A percentile compares a stretch with the other conserved stretches of the same genome.
These are phyloP conservation scores for Aspergillus egyptiacus DNA, from an alignment of 495 filamentous ascomycete species.

Conservation along the genomic window DNA sequence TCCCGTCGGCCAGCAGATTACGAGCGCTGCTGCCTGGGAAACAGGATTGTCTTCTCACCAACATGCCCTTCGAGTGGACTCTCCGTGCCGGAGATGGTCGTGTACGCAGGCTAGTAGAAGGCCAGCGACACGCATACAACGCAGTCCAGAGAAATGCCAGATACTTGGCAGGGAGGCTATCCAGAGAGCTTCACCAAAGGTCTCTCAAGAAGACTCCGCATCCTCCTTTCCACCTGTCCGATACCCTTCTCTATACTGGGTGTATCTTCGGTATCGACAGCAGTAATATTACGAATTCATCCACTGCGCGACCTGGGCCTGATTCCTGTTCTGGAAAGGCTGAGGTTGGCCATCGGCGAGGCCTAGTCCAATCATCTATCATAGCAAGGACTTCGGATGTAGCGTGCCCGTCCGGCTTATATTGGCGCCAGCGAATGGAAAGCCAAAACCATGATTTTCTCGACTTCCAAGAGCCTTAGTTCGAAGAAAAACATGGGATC, in stretches of 20 bases:
- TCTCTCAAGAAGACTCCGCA: not conserved
- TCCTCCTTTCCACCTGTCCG: slow-evolving; percentile 4
- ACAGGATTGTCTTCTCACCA: not conserved
- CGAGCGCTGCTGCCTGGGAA: slow-evolving; percentile 7
- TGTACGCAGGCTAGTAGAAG: slow-evolving; percentile 5
- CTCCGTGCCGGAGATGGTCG: slow-evolving; percentile 3
- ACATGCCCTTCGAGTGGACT: not conserved
- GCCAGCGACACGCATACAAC: slow-evolving; percentile 8
- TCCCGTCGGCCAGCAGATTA: slow-evolving; percentile 8
- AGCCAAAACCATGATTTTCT: slow-evolving; percentile 17
- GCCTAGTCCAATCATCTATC: slow-evolving; percentile 32
- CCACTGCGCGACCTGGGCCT: slow-evolving; percentile 7
- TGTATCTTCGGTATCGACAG: slow-evolving; percentile 13
- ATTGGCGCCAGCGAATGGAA: slow-evolving; percentile 28
- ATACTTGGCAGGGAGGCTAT: slow-evolving; percentile 17
- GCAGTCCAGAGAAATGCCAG: slow-evolving; percentile 14
- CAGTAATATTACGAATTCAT: slow-evolving; percentile 14
- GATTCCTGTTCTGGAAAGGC: slow-evolving; percentile 24
- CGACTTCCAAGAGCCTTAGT: slow-evolving; percentile 22
- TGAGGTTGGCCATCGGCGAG: slow-evolving; percentile 22
- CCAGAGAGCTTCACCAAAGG: slow-evolving; percentile 4
- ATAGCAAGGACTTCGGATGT: slow-evolving; percentile 32
- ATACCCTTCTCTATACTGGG: not conserved
- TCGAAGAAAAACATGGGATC: not conserved
- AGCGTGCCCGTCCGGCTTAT: slow-evolving; percentile 24